Percentiles rank a stretch among this genome's conserved stretches.
phyloP scores from a whole-genome alignment of 2,329 filamentous ascomycete species.

The Bisporella sp. region DNA sequence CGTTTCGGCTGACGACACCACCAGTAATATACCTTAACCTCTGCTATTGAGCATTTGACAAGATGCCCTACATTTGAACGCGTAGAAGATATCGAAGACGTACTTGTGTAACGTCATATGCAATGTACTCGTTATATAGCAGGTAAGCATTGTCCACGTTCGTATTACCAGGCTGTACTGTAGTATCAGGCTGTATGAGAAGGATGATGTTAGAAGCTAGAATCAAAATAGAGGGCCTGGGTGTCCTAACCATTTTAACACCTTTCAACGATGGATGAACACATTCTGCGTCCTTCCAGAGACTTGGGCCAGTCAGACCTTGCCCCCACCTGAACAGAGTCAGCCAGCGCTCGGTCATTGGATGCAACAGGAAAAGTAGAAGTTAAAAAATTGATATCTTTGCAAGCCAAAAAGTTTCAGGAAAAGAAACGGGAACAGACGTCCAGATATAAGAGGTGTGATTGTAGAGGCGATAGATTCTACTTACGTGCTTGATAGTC shows the following conservation, averaged over 20 bases:
- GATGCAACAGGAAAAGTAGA: neutral
- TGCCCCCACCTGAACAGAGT: slow-evolving; percentile 61
- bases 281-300: slow-evolving; percentile 69
- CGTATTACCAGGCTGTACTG: slow-evolving; percentile 40
- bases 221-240: neutral
- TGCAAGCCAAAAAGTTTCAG: no score
- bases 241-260: slow-evolving; percentile 57
- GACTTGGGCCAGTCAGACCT: slow-evolving; percentile 54
- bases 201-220: no score
- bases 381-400: neutral
- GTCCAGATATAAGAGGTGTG: no score
- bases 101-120: slow-evolving; percentile 63
- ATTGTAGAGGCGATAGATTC: neutral
- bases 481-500: slow-evolving; percentile 32
- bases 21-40: no score
- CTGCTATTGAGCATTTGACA: no score
- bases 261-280: slow-evolving; percentile 61
- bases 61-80: slow-evolving; percentile 29
- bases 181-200: slow-evolving; percentile 41
- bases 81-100: slow-evolving; percentile 64
- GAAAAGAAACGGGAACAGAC: no score
- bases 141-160: slow-evolving; percentile 40
- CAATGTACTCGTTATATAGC: slow-evolving; percentile 68
- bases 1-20: no score
- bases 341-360: neutral